Evolutionary conservation across 2,329 filamentous ascomycete genomes (phyloP), one percentile per base, ranked within the genome.

Genomic region (Scytalidium lignicola): DNA sequence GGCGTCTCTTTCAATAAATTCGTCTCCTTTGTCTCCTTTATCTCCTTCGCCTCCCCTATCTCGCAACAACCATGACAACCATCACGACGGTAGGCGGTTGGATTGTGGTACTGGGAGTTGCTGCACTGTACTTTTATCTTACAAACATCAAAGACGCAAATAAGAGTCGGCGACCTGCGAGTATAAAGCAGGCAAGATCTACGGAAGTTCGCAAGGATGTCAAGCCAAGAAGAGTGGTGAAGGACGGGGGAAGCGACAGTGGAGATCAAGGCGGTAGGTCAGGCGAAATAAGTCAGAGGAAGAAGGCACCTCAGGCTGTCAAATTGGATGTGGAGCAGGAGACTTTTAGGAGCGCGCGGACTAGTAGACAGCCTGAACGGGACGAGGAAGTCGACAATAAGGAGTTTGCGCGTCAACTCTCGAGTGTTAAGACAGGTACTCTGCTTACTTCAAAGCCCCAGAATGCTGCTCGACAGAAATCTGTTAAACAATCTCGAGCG

Each of bases 381-480:
- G 58, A 85, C 50, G 82, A 85, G 51, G 79, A 79, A 41, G 74
- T 82, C 49, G 82, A 85, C 62, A 86, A 86, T 65, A 79, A 78
- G 60, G 86, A 90, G 57, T 92, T 93, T 66, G 89, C 89, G 26
- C 79, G 79, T 60, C 85, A 88, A 65, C 75, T 93, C 57, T 73
- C 81, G 50, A 85, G 79, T 59, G 77, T 85, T 45, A 86, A 89
- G 71, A 75, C 86, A 56, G 88, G 88, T 51, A 67, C 69, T 59
- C 75, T 78, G 65, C 64, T 76, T 60, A 63, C 67, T 56, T 69
- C 74, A 51, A 85, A 84, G 68, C 77, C 81, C 52, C 74, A 80
- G 52, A 43, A 47, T 26, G 49, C 51, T n/a, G 47, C 42, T 19
- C 56, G 57, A 22, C 58, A 61, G 56, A 85, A 83, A 69, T 83